These are phyloP conservation scores for Arachnomyces sp. DNA, from an alignment of 2,329 filamentous ascomycete species.

Conservation along the genomic window DNA sequence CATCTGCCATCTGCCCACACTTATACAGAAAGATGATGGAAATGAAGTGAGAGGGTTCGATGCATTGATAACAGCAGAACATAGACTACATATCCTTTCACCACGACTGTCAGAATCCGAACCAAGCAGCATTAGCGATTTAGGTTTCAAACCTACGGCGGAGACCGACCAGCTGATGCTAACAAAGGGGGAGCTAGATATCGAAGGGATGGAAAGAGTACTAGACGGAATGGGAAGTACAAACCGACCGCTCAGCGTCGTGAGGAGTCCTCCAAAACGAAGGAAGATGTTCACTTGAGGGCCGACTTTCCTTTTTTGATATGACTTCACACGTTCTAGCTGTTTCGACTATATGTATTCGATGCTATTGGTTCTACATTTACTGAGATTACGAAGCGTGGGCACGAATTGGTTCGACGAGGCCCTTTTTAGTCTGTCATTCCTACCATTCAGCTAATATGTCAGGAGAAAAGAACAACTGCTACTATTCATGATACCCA, in stretches of 20 bases:
- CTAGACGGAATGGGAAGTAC: conserved; percentile 35
- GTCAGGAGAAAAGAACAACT: too few relatives aligned
- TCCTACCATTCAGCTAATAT: too few relatives aligned
- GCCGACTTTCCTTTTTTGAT: too few relatives aligned
- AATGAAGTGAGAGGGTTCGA: conserved; percentile 19
- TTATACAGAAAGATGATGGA: conserved; percentile 17
- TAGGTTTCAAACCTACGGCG: conserved; percentile 13
- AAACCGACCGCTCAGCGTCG: conserved; percentile 20
- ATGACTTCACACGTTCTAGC: too few relatives aligned
- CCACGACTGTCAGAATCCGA: conserved; percentile 21
- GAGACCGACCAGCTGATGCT: conserved; percentile 37
- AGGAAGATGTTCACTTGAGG: conserved; percentile 26
- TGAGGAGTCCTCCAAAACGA: conserved; percentile 31
- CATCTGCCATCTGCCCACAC: conserved; percentile 29
- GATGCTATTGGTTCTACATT: conserved; percentile 6
- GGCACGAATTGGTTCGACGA: conserved; percentile 7
- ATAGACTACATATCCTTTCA: conserved; percentile 32
- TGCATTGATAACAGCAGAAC: conserved; percentile 34
- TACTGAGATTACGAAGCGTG: neutral
- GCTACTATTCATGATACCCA: too few relatives aligned
- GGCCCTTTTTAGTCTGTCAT: too few relatives aligned
- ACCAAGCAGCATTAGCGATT: conserved; percentile 10
- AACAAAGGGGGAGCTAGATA: conserved; percentile 36
- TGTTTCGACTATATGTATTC: too few relatives aligned
- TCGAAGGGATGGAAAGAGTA: conserved; percentile 42